Percentiles rank a stretch among this genome's conserved stretches.
These are phyloP conservation scores for Nitzschia sp. DNA, from an alignment of 108 stramenopile genomes.

Conservation along the genomic window DNA sequence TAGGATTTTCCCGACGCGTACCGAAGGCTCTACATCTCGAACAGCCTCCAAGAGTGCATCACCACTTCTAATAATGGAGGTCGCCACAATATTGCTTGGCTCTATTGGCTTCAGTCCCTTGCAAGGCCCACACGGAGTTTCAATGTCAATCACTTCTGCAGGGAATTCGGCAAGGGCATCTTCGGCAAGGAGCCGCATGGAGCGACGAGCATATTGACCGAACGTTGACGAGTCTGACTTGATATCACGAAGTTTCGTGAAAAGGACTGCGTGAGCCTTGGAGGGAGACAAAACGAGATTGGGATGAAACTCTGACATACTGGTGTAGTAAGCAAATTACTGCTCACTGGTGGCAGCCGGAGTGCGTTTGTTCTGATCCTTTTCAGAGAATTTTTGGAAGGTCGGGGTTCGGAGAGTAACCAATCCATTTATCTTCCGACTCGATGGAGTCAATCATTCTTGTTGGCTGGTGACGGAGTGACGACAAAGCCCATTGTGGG, in stretches of 20 bases:
- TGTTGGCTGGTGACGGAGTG: too few relatives aligned
- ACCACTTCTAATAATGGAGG: conserved; percentile 93
- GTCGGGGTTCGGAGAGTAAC: too few relatives aligned
- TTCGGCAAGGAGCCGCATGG: conserved; percentile 86
- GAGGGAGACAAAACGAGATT: conserved; percentile 38
- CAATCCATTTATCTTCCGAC: too few relatives aligned
- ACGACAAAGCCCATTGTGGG: too few relatives aligned
- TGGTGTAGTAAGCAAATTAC: background rate
- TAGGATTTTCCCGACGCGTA: conserved; percentile 90
- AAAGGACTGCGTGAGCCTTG: conserved; percentile 46
- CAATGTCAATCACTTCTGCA: conserved; percentile 35
- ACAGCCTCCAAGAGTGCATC: conserved; percentile 88
- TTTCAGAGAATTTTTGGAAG: too few relatives aligned
- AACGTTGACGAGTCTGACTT: conserved; percentile 57
- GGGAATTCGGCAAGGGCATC: conserved; percentile 82
- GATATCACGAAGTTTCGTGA: conserved; percentile 56
- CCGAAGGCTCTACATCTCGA: conserved; percentile 70
- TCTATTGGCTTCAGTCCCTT: conserved; percentile 45
- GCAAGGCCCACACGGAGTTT: conserved; percentile 75
- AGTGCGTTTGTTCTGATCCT: too few relatives aligned
- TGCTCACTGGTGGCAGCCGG: too few relatives aligned
- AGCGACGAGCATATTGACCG: conserved; percentile 64
- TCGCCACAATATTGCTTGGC: conserved; percentile 36
- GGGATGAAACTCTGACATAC: conserved; percentile 46
- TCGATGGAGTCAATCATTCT: too few relatives aligned